phyloP scores from a whole-genome alignment of 441 rosid genomes.

The Mallotus repandus region DNA sequence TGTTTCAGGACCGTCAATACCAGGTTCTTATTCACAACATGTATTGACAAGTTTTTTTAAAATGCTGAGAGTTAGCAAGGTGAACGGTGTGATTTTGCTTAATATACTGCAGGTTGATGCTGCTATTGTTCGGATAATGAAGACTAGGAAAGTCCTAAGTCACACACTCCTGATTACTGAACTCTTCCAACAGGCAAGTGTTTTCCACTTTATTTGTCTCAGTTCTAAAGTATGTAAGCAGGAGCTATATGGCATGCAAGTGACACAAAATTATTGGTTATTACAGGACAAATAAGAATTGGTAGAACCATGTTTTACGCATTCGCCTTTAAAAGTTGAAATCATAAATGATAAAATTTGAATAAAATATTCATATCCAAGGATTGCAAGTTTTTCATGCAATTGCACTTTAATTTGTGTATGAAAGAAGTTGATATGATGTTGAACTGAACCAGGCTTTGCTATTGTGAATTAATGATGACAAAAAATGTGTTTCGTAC shows the following conservation, averaged over 20 bases:
- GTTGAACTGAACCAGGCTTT: not conserved
- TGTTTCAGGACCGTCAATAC: constrained; percentile 97
- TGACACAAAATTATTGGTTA: not conserved
- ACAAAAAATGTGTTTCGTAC: constrained; percentile 10
- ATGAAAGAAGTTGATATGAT: not conserved
- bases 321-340: not conserved
- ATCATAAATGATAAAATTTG: not conserved
- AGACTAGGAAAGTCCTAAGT: constrained; percentile 94
- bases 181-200: constrained; percentile 93
- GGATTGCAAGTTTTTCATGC: not conserved
- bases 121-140: constrained; percentile 98
- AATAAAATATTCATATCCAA: not conserved
- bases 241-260: not conserved
- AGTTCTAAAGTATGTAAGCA: not conserved
- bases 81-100: constrained; percentile 15
- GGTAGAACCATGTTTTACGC: not conserved
- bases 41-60: not conserved
- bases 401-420: not conserved
- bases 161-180: constrained; percentile 98
- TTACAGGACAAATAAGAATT: not conserved
- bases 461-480: not conserved
- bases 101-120: constrained; percentile 74
- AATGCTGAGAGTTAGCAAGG: constrained; percentile 11
- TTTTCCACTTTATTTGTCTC: not conserved
- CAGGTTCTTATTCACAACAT: constrained; percentile 51